A percentile compares a stretch with the other conserved stretches of the same genome.
These are phyloP conservation scores for Plasmopara viticola DNA, from an alignment of 352 stramenopile species.

Conservation along the genomic window DNA sequence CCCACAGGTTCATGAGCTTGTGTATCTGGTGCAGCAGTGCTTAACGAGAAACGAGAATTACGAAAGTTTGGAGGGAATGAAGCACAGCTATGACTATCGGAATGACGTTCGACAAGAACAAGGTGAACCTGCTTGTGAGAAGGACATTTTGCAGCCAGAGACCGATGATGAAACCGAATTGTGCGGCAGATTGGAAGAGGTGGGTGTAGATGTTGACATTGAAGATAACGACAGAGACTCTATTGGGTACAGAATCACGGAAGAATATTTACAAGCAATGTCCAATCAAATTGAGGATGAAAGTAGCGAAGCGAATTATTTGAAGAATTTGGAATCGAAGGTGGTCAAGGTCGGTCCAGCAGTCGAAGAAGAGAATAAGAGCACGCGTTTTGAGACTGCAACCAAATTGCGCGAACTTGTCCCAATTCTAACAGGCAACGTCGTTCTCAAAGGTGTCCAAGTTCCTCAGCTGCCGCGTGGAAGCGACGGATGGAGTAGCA, in stretches of 20 bases:
- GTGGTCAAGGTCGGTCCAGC: slow-evolving; percentile 4
- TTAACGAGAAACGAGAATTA: slow-evolving; percentile 21
- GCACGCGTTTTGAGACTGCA: background rate
- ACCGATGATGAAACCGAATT: slow-evolving; percentile 13
- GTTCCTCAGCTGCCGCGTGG: slow-evolving; percentile 36
- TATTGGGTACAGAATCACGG: slow-evolving; percentile 19
- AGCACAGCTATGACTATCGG: slow-evolving; percentile 4
- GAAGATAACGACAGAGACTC: slow-evolving; percentile 9
- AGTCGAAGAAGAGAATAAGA: slow-evolving; percentile 3
- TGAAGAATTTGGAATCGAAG: slow-evolving; percentile 6
- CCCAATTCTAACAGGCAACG: slow-evolving; percentile 22
- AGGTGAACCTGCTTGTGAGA: slow-evolving; percentile 3
- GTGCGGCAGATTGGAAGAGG: slow-evolving; percentile 18
- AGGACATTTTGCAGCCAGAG: slow-evolving; percentile 16
- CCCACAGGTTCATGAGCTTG: slow-evolving; percentile 34
- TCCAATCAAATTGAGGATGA: slow-evolving; percentile 58
- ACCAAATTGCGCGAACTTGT: slow-evolving; percentile 15
- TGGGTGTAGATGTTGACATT: slow-evolving; percentile 10
- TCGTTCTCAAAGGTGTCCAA: slow-evolving; percentile 27
- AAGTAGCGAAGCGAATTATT: background rate
- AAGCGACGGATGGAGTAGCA: slow-evolving; percentile 9
- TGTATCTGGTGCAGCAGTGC: slow-evolving; percentile 28
- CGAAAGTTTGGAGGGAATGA: slow-evolving; percentile 26
- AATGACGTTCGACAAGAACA: slow-evolving; percentile 10
- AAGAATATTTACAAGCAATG: slow-evolving; percentile 7